Conservation (phyloP, 768 basidiomycete species). For the Leccinum longicurvipes region DNA sequence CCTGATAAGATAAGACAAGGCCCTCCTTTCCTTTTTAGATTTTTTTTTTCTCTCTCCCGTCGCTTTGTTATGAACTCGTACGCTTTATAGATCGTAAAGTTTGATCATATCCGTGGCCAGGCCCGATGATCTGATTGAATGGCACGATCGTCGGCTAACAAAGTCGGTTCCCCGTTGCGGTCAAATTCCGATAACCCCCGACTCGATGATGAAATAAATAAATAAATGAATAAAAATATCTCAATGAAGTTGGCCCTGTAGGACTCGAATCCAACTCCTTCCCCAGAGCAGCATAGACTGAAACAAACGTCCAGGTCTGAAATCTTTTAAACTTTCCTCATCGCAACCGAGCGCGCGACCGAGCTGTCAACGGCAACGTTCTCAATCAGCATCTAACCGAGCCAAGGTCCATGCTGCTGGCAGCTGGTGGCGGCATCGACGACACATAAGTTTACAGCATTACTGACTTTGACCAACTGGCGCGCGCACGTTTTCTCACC, state of each 20-base stretch:
- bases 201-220: conserved; percentile 7
- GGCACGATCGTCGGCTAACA: conserved; percentile 16
- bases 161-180: neutral
- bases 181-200: conserved; percentile 23
- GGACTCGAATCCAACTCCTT: neutral
- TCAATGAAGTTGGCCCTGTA: conserved; percentile 13
- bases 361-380: neutral
- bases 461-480: neutral
- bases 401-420: neutral
- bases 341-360: neutral
- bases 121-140: conserved; percentile 9
- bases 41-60: neutral
- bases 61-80: too few species aligned
- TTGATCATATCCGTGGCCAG: conserved; percentile 7
- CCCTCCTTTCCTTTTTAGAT: conserved; percentile 13
- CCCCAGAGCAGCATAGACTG: neutral
- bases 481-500: neutral
- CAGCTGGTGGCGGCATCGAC: neutral
- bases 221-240: neutral
- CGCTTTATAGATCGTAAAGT: neutral
- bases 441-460: neutral
- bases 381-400: neutral
- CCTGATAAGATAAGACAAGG: conserved; percentile 31
- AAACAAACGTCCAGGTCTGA: neutral
- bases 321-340: neutral